These are phyloP conservation scores for Fallopia convolvulus DNA, from an alignment of 148 eudicot genomes.

Conservation along the genomic window DNA sequence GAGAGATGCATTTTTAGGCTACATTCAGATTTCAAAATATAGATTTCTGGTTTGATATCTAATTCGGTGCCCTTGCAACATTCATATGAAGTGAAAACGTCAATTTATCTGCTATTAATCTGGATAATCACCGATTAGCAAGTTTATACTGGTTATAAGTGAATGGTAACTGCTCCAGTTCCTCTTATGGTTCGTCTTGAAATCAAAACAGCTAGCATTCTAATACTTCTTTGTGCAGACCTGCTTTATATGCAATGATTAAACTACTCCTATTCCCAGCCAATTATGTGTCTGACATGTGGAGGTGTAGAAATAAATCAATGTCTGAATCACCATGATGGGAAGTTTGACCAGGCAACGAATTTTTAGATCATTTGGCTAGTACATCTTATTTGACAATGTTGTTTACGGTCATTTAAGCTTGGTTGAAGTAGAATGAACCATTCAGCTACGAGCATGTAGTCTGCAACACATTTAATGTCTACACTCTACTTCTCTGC, in stretches of 20 bases:
- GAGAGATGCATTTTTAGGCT: not conserved
- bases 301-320: not conserved
- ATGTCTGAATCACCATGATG: not conserved
- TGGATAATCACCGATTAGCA: not conserved
- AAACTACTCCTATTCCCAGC: not conserved
- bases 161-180: not conserved
- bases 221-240: not conserved
- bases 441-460: not conserved
- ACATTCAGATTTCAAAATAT: not conserved
- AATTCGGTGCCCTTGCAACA: not conserved
- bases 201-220: not conserved
- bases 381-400: not conserved
- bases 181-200: not conserved
- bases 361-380: not conserved
- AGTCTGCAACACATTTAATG: not conserved
- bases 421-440: not conserved
- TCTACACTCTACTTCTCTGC: not conserved
- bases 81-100: not conserved
- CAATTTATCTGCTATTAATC: not conserved
- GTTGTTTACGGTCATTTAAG: not conserved
- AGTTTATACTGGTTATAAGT: not conserved
- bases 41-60: not conserved
- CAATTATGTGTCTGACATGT: not conserved
- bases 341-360: not conserved
- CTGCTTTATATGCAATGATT: not conserved